Base-by-base conservation (phyloP, 2,329 filamentous ascomycete genomes). In the Pochonia chlamydosporia region DNA sequence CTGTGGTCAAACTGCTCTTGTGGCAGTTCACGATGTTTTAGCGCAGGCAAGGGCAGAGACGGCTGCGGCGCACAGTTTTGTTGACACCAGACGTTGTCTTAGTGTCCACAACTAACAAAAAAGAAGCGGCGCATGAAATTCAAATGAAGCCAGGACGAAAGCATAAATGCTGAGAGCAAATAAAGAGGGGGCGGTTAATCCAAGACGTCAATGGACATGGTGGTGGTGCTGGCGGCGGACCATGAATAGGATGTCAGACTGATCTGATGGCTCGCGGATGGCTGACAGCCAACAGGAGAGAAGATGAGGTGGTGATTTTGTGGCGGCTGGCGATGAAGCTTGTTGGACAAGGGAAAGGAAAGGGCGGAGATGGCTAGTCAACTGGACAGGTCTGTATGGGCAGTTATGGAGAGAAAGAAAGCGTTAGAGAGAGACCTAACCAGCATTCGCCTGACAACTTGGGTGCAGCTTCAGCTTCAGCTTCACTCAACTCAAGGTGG, bases 191-290 rank as follows among this genome's bases (percentile, higher is more conserved):
- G 23, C 28, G n/a, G 6, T 45, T 36, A 48, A 36, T 42, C 46
- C 16, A 21, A 50, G 26, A 48, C 49, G 49, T 46, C 49, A 48
- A 42, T 42, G 25, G 45, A 48, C 49, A 48, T 50, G 37, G 42
- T 43, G 37, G 40, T 40, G 35, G 24, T 40, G 43, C 7, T 40
- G 43, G n/a, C 6, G 33, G 3, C 33, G 33, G 33, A 20, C 10
- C 8, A 11, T 16, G 7, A n/a, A 36, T 24, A n/a, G n/a, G n/a
- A n/a, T n/a, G n/a, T n/a, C n/a, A n/a, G n/a, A n/a, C n/a, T n/a
- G n/a, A n/a, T n/a, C n/a, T n/a, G n/a, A n/a, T n/a, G n/a, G n/a
- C n/a, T n/a, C n/a, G 42, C 24, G 8, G 28, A 21, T 21, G 33
- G 16, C 33, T 21, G 16, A 36, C 18, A 18, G 33, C 33, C 21